Percentiles rank a stretch among this genome's conserved stretches.
Conservation (phyloP, 495 filamentous ascomycete genomes). For the Articulospora tetracladia region DNA sequence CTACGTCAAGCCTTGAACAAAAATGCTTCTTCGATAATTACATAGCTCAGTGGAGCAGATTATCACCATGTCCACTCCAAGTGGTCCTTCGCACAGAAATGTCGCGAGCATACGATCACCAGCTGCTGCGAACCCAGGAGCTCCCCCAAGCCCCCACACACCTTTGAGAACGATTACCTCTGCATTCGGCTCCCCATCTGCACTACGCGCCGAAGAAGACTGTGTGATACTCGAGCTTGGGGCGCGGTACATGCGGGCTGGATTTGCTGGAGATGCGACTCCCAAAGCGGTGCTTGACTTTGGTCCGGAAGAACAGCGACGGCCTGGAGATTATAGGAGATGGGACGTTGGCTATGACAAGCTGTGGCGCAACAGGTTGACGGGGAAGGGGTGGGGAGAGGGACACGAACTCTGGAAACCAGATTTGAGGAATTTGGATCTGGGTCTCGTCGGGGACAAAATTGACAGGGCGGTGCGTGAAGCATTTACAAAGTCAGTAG, state of each 20-base stretch:
- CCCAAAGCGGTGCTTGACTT: slow-evolving; percentile 72
- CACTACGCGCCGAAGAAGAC: slow-evolving; percentile 80
- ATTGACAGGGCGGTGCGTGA: slow-evolving; percentile 80
- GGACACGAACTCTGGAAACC: slow-evolving; percentile 78
- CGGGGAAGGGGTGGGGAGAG: slow-evolving; percentile 57
- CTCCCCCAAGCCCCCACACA: slow-evolving; percentile 50
- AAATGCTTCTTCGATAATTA: not conserved
- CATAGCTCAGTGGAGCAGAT: not conserved
- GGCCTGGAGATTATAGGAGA: slow-evolving; percentile 76
- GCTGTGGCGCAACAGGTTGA: slow-evolving; percentile 38
- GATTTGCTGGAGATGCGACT: slow-evolving; percentile 75
- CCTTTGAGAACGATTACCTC: slow-evolving; percentile 56
- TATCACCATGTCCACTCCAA: slow-evolving; percentile 12
- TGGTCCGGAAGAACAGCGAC: slow-evolving; percentile 65
- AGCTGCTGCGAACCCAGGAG: slow-evolving; percentile 14
- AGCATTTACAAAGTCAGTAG: slow-evolving; percentile 68
- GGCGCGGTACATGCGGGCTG: slow-evolving; percentile 71
- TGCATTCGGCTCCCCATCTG: slow-evolving; percentile 67
- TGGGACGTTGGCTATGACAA: slow-evolving; percentile 56
- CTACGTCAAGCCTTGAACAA: no score
- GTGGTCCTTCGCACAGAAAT: slow-evolving; percentile 35
- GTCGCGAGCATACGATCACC: slow-evolving; percentile 46
- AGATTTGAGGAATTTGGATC: slow-evolving; percentile 66
- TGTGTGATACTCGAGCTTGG: slow-evolving; percentile 79
- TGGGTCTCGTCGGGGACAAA: slow-evolving; percentile 81